These are phyloP conservation scores for Cubamyces lactineus DNA, from an alignment of 768 basidiomycete species.

Conservation along the genomic window DNA sequence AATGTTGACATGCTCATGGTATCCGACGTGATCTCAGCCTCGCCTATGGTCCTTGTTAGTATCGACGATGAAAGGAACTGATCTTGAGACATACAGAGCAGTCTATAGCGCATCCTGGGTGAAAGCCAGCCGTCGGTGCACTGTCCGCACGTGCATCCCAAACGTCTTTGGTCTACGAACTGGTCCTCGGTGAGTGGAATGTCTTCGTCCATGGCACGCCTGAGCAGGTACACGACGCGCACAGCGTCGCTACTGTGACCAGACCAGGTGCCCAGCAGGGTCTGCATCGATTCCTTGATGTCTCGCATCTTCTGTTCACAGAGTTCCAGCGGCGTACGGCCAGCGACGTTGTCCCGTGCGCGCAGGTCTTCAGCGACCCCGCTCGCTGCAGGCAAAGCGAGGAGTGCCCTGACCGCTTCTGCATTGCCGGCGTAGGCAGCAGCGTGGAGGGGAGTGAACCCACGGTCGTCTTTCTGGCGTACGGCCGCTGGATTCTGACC, in stretches of 20 bases:
- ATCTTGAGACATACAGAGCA: constrained; percentile 4
- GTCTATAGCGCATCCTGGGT: constrained; percentile 19
- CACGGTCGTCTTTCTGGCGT: constrained; percentile 13
- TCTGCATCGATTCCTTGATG: not conserved
- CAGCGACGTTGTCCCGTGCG: constrained; percentile 12
- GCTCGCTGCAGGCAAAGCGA: constrained; percentile 7
- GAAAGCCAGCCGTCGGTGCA: constrained; percentile 24
- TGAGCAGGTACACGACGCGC: constrained; percentile 11
- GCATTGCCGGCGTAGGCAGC: constrained; percentile 14
- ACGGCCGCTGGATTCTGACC: not conserved
- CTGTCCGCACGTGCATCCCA: constrained; percentile 19
- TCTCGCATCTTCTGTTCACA: constrained; percentile 13
- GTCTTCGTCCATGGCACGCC: constrained; percentile 7
- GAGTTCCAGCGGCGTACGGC: constrained; percentile 18
- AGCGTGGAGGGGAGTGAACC: constrained; percentile 22
- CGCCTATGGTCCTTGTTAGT: not conserved
- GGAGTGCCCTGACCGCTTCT: constrained; percentile 6
- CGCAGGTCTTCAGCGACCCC: constrained; percentile 1
- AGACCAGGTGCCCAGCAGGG: not conserved
- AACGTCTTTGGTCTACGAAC: not conserved
- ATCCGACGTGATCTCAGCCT: not conserved
- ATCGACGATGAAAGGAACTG: not conserved
- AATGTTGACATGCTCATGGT: not conserved
- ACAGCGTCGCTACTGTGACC: not conserved
- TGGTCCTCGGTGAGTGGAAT: not conserved